Base-by-base conservation (phyloP, 2,329 filamentous ascomycete species). In the Nemania diffusa region DNA sequence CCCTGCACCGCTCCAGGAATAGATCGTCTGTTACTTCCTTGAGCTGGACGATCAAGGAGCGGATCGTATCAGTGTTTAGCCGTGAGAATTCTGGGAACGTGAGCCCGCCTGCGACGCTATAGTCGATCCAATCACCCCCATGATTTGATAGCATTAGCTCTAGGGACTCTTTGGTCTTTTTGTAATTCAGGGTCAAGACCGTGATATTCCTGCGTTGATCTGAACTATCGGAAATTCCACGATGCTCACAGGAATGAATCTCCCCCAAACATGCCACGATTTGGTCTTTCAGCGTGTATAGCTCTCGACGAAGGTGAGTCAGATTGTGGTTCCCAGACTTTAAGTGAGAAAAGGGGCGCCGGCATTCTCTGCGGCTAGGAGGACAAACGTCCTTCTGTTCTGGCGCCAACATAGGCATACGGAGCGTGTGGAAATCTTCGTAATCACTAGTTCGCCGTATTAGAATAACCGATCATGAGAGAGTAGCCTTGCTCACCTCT, bases 261-360 rank as follows among this genome's bases (percentile, higher is more conserved):
- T 72, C 64, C 17, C 40, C 46, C 3, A 74, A 44, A 20, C 67
- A 74, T 9, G 67, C 58, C 13, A 65, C 64, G 6, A 77, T 63
- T 34, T 72, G 65, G 50, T 76, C 73, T 65, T 72, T 73, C 32
- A 77, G 63, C 1, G 27, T 27, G 53, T 73, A 76, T 13, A 76
- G 37, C 29, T 69, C 71, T 48, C 63, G 63, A n/a, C 72, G 72
- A 20, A 74, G 62, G 26, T 67, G 68, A 9, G 59, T n/a, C 2
- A 71, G 44, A 26, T 9, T 9, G 24, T 57, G 63, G 26, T 34
- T 66, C 15, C 42, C 55, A 15, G 65, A 29, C 9, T 62, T 40
- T 44, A 50, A 48, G 5, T 20, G 26, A 20, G 42, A 26, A 44
- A 9, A 15, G 7, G 32, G 13, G 42, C 32, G 27, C 1, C 4